phyloP scores from a whole-genome alignment of 2,329 filamentous ascomycete genomes.

The Botrytis deweyae region DNA sequence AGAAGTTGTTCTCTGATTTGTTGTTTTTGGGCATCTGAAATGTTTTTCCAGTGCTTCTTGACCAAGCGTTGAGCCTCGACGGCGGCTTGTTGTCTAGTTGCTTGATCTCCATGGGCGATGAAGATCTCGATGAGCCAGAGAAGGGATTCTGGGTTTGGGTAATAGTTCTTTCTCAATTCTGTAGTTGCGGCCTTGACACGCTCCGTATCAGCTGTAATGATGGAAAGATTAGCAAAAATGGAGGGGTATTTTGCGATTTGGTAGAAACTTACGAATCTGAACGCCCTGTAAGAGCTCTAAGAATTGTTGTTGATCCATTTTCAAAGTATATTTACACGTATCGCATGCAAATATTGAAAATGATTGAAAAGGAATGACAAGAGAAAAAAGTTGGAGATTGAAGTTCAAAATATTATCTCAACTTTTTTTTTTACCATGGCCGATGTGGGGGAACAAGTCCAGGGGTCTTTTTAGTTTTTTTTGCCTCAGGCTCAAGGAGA shows the following conservation, averaged over 20 bases:
- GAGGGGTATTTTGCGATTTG: conserved; percentile 10
- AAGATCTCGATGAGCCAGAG: conserved; percentile 85
- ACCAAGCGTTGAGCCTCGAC: conserved; percentile 86
- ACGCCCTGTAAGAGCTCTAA: conserved; percentile 83
- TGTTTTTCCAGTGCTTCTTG: conserved; percentile 78
- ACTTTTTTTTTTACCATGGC: neutral
- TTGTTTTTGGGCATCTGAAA: conserved; percentile 73
- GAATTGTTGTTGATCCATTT: conserved; percentile 81
- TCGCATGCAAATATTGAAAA: conserved; percentile 12
- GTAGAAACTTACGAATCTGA: conserved; percentile 71
- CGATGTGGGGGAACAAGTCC: neutral
- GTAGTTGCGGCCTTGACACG: conserved; percentile 87
- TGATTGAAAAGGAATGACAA: conserved; percentile 3
- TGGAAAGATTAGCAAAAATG: conserved; percentile 32
- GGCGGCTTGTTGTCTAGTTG: conserved; percentile 77
- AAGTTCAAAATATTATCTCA: neutral
- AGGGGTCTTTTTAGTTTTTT: neutral
- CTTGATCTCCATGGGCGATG: conserved; percentile 67
- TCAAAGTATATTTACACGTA: conserved; percentile 11
- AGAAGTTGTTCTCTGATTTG: conserved; percentile 80
- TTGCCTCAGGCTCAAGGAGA: neutral
- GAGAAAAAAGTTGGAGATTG: neutral
- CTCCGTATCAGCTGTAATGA: conserved; percentile 72
- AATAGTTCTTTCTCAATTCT: conserved; percentile 90
- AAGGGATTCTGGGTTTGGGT: conserved; percentile 79